These are phyloP conservation scores for Curvularia hawaiiensis DNA, from an alignment of 2,329 filamentous ascomycete species.

Conservation along the genomic window DNA sequence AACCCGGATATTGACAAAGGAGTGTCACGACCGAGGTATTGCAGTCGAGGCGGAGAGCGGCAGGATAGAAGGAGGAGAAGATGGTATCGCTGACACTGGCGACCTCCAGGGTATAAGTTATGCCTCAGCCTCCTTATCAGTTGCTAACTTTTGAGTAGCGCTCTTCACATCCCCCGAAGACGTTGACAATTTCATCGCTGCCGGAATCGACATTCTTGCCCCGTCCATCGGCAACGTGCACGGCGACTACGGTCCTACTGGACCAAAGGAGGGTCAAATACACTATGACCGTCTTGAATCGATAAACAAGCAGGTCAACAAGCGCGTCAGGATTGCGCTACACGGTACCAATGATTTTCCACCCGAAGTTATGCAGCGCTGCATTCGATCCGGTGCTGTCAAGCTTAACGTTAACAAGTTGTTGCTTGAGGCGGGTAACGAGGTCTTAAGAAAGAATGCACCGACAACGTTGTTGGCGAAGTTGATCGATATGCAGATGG, in stretches of 20 bases:
- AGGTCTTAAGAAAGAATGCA: slow-evolving; percentile 50
- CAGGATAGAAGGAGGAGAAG: slow-evolving; percentile 73
- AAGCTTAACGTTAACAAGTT: slow-evolving; percentile 65
- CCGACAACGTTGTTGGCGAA: slow-evolving; percentile 35
- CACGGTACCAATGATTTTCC: slow-evolving; percentile 64
- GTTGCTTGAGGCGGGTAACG: slow-evolving; percentile 54
- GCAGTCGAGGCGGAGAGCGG: slow-evolving; percentile 73
- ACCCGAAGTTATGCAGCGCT: slow-evolving; percentile 56
- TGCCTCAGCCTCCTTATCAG: neutral
- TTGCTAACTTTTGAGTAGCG: slow-evolving; percentile 21
- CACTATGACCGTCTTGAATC: slow-evolving; percentile 39
- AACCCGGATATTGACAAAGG: slow-evolving; percentile 64
- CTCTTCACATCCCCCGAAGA: slow-evolving; percentile 70
- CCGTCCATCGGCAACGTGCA: slow-evolving; percentile 78
- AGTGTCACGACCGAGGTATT: slow-evolving; percentile 68
- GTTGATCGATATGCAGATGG: slow-evolving; percentile 55
- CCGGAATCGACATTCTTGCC: slow-evolving; percentile 73
- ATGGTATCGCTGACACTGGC: slow-evolving; percentile 71
- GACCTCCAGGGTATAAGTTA: slow-evolving; percentile 58
- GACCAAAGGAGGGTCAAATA: slow-evolving; percentile 46
- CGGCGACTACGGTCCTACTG: slow-evolving; percentile 70
- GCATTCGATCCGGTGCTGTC: slow-evolving; percentile 58
- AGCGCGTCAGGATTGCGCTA: slow-evolving; percentile 56
- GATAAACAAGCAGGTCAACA: slow-evolving; percentile 41
- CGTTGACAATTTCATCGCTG: slow-evolving; percentile 70